Base-by-base conservation (phyloP, 805 yeast species). In the Zygoascus ofunaensis region DNA sequence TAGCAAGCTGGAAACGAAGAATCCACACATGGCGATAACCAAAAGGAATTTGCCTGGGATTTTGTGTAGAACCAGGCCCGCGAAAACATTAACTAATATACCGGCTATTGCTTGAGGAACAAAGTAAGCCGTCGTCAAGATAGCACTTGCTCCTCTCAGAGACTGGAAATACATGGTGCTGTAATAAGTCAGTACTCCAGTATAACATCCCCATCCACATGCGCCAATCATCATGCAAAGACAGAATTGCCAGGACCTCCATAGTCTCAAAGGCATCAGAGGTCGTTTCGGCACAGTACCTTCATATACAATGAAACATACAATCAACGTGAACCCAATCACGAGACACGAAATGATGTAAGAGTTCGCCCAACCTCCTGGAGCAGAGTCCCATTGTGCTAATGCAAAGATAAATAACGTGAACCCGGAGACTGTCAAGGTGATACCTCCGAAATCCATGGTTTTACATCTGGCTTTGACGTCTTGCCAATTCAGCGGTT, bases 261-360 rank as follows among this genome's bases (percentile, higher is more conserved):
- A 72, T 46, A 72, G 10, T 32, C 47, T 43, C 65, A 71, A 64
- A 8, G 77, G 77, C 70, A 72, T 68, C 17, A 73, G 53, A n/a
- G 77, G 76, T n/a, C 56, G 52, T 35, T 47, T 37, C 1, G 75
- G 70, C 1, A 69, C 45, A 36, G 63, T 63, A 2, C 51, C 37
- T 53, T 73, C 76, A 49, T 65, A 71, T 5, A 66, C 10, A 2
- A 61, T 61, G 38, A 70, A 64, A 0, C 44, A 54, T 1, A 56
- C 54, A 17, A 72, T 49, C n/a, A 70, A 43, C 1, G 53, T 43
- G 4, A 64, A 51, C 1, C 74, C 73, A 5, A 70, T 59, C 17
- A 72, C 55, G n/a, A 72, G 42, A 3, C 66, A 56, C 4, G 69
- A 72, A 45, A 70, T 59, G 47, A 73, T 71, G 49, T 72, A 72